Base-by-base conservation (phyloP, 768 basidiomycete species). In the Naganishia onofrii region DNA sequence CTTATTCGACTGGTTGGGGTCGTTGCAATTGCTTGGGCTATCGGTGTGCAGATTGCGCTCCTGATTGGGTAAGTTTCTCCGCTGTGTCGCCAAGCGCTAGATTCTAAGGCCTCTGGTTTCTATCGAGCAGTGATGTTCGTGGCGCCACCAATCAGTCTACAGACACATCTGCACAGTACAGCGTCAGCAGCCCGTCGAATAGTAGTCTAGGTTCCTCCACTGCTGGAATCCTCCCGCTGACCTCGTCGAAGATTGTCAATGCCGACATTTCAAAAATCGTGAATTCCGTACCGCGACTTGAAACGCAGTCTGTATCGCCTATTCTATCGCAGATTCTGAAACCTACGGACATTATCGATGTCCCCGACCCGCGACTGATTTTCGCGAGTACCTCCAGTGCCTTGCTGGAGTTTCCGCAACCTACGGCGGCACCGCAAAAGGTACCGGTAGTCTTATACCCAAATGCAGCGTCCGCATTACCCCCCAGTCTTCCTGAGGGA, bases 1-100 rank as follows among this genome's bases (percentile, higher is more conserved):
- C 36, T 63, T 29, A 36, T 63, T 26, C 60, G 60, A 15, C 29
- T 63, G 9, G 28, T 63, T 21, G 60, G 60, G 13, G 42, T 44
- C 0, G 60, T 63, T 42, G 60, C 60, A 12, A 46, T 63, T 21
- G 36, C 34, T 3, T 63, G 60, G 60, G 26, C 60, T 15, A 44
- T 63, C 42, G 60, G 38, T 5, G 60, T 63, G 6, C 60, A 63
- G 32, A 42, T 44, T 28, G 42, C 21, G 7, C 26, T 63, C 13
- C 60, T 63, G 21, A 12, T 63, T 7, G 38, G 42, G 60, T 63
- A 29, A 44, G 60, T 63, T 63, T 36, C 28, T 26, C 23, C 19
- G 13, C 4, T 38, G n/a, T 17, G 17, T 19, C 38, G 10, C 6
- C 15, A 19, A 4, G 3, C 19, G 17, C 55, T 29, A 32, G 29